A percentile compares a stretch with the other conserved stretches of the same genome.
Conservation (phyloP, 768 basidiomycete genomes). For the Amanita phalloides region DNA sequence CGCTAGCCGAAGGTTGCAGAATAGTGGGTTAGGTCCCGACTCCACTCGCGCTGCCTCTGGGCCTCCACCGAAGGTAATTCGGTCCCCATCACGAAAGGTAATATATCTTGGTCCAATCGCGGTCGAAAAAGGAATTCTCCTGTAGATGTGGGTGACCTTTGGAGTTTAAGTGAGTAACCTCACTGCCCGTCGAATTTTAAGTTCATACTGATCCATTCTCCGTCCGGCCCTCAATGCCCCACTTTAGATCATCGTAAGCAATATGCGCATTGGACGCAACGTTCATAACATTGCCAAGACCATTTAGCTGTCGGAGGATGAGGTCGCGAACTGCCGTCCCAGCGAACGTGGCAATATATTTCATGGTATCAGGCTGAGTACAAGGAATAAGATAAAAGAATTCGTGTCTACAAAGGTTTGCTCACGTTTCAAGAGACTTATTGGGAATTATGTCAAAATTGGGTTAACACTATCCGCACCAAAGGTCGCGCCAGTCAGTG, state of each 20-base stretch:
- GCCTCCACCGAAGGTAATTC: neutral
- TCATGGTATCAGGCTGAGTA: constrained; percentile 6
- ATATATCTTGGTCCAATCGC: too few relatives aligned
- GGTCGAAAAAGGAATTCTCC: neutral
- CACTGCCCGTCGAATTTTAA: neutral
- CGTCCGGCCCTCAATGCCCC: neutral
- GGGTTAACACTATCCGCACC: neutral
- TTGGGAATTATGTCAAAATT: constrained; percentile 7
- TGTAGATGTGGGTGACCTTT: constrained; percentile 8
- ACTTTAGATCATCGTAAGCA: too few relatives aligned
- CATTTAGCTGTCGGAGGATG: too few relatives aligned
- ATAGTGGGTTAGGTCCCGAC: constrained; percentile 12
- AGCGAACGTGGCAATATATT: constrained; percentile 5
- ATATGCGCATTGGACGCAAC: too few relatives aligned
- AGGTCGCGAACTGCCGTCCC: neutral
- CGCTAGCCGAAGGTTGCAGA: constrained; percentile 15
- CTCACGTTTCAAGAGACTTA: neutral
- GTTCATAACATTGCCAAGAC: too few relatives aligned
- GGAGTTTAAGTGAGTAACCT: neutral
- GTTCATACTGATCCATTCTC: constrained; percentile 4
- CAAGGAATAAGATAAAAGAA: neutral
- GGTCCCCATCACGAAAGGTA: too few relatives aligned
- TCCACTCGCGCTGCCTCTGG: constrained; percentile 7
- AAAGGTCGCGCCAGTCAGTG: neutral
- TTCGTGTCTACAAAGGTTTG: neutral